Conservation (phyloP, 23 red algal species). For the Cyanidioschyzon merolae region DNA sequence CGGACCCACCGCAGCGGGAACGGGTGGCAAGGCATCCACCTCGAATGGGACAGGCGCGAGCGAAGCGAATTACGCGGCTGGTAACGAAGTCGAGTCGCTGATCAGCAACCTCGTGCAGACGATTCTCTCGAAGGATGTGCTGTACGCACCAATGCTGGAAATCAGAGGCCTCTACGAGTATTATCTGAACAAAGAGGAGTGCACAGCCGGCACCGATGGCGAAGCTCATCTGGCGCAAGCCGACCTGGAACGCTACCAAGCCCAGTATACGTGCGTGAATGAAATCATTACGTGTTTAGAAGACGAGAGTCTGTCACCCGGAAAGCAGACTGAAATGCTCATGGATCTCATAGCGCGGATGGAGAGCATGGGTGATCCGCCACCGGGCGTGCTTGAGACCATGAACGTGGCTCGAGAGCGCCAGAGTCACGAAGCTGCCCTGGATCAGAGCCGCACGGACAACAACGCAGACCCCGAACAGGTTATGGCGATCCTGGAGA, state of each 20-base stretch:
- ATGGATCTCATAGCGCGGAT: constrained; percentile 4
- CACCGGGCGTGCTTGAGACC: constrained; percentile 4
- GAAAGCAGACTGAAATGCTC: background rate
- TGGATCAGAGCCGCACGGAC: background rate
- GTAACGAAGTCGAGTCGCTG: background rate
- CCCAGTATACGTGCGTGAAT: constrained; percentile 11
- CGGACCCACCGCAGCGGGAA: background rate
- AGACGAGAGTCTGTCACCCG: background rate
- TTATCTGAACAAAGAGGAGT: background rate
- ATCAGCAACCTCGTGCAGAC: constrained; percentile 4
- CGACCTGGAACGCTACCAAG: constrained; percentile 1
- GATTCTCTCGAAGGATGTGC: constrained; percentile 14
- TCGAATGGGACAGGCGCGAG: background rate
- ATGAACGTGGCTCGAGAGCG: background rate
- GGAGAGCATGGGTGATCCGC: constrained; percentile 15
- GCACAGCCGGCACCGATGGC: background rate
- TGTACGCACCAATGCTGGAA: constrained; percentile 9
- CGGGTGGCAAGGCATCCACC: background rate
- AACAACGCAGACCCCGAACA: background rate
- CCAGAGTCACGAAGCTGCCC: background rate
- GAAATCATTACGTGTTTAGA: background rate
- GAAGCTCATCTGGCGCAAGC: background rate
- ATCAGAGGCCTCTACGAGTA: constrained; percentile 7
- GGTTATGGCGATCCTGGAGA: background rate
- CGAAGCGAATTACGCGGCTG: background rate